Conservation (phyloP, 345 rosid species). For the Hirschfeldia incana region DNA sequence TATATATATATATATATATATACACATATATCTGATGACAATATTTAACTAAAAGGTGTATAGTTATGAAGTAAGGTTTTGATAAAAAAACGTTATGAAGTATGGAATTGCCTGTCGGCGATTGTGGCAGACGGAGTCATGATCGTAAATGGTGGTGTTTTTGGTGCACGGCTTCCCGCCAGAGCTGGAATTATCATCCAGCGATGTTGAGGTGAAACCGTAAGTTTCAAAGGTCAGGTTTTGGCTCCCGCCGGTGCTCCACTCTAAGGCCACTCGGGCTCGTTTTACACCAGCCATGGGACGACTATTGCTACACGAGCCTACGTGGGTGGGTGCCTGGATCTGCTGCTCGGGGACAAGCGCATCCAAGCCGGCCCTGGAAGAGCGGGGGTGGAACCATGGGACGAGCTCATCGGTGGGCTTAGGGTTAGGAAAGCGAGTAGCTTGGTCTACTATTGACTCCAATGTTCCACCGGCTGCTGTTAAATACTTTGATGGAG, state of each 20-base stretch:
- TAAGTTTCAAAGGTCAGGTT: constrained; percentile 60
- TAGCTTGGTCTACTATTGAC: constrained; percentile 89
- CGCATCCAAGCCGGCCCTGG: constrained; percentile 64
- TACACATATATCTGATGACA: not conserved
- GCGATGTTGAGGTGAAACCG: constrained; percentile 59
- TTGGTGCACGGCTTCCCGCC: constrained; percentile 30
- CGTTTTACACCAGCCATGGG: constrained; percentile 49
- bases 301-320: constrained; percentile 54
- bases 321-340: constrained; percentile 47
- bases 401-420: constrained; percentile 49
- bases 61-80: not conserved
- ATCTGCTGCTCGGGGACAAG: constrained; percentile 53
- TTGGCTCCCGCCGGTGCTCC: constrained; percentile 72
- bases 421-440: constrained; percentile 43
- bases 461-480: constrained; percentile 78
- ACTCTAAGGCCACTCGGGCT: constrained; percentile 52
- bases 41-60: not conserved
- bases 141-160: constrained; percentile 67
- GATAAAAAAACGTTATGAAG: not conserved
- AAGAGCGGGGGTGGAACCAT: constrained; percentile 49
- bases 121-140: constrained; percentile 74
- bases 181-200: constrained; percentile 21
- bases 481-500: constrained; percentile 51
- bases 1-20: too few relatives aligned
- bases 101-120: constrained; percentile 48